Evolutionary conservation across 495 filamentous ascomycete species (phyloP), one percentile per base, ranked within the genome.

Genomic region (Penicillium parvum): DNA sequence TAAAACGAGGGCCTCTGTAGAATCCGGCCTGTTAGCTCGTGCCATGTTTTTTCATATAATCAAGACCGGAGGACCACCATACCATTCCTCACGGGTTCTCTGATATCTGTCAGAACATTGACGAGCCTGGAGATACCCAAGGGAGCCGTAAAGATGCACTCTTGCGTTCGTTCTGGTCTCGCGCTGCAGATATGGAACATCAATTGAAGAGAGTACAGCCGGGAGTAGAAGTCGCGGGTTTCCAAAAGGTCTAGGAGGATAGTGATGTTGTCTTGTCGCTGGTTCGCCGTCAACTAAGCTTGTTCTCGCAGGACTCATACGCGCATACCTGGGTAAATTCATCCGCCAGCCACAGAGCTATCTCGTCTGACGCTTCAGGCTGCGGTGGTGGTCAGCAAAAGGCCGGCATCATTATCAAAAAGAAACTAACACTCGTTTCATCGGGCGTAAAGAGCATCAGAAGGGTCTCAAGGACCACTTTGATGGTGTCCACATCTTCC

Each of bases 291-390:
- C 63, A 79, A 69, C 66, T 69, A 56, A 70, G 26, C 47, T 38
- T 19, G 28, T 25, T 32, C 25, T 7, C 9, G 17, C 19, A 6
- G 11, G 35, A 28, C 20, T 16, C 29, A 32, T 27, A 30, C 17
- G 17, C 29, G 47, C 73, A 42, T 67, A 87, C 86, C 77, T 95
- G 89, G 21, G 94, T 97, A 55, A 98, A 98, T 62, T 96, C 90
- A 67, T 98, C 92, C 34, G 92, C 91, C 40, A 98, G 76, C 90
- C 91, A 97, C 5, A 96, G 77, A 19, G 88, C 86, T 57, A 98
- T 94, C 61, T 98, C 92, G 44, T 96, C 94, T 10, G 90, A 95
- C 29, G 92, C 90, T 75, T 98, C 92, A 37, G 90, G 88, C 82
- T 85, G 59, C 35, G 45, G 1, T 37, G 41, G 19, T 16, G 34